Conservation (phyloP, 108 stramenopile genomes). For the Poteriospumella lacustris region DNA sequence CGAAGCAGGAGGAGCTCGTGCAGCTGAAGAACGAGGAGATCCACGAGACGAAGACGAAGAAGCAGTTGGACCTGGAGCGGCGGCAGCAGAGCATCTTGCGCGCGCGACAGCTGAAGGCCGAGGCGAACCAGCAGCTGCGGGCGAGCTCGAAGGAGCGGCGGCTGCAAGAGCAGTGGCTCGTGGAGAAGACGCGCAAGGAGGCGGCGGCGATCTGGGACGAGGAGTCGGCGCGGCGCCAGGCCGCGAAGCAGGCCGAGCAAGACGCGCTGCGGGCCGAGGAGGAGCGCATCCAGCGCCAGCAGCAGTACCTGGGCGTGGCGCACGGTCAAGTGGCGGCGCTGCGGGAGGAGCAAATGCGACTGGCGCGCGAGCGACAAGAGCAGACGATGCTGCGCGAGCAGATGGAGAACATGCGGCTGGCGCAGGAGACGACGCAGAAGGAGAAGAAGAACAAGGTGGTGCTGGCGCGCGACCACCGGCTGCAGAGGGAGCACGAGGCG, state of each 20-base stretch:
- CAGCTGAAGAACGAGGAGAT: conserved; percentile 29
- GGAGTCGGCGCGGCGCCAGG: conserved; percentile 36
- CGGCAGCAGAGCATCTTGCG: conserved; percentile 31
- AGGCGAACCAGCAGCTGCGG: conserved; percentile 21
- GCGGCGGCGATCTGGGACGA: conserved; percentile 31
- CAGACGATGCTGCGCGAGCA: neutral
- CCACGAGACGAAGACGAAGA: conserved; percentile 14
- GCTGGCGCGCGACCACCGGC: neutral
- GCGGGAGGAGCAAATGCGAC: neutral
- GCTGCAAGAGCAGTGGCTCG: conserved; percentile 26
- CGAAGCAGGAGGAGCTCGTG: conserved; percentile 15
- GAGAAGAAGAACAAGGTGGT: conserved; percentile 13
- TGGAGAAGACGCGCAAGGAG: neutral
- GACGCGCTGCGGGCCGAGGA: conserved; percentile 47
- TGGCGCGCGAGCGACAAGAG: neutral
- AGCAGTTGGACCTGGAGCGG: conserved; percentile 37
- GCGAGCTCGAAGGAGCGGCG: conserved; percentile 25
- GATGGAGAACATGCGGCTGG: neutral
- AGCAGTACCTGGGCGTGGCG: conserved; percentile 25
- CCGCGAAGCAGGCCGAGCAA: conserved; percentile 39
- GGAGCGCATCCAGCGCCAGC: conserved; percentile 16
- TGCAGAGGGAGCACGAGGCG: neutral
- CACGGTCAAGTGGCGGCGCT: neutral
- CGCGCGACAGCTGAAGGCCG: conserved; percentile 17
- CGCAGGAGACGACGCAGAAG: neutral